Base-by-base conservation (phyloP, 169 alveolate species). In the Ichthyophthirius multifiliis region DNA sequence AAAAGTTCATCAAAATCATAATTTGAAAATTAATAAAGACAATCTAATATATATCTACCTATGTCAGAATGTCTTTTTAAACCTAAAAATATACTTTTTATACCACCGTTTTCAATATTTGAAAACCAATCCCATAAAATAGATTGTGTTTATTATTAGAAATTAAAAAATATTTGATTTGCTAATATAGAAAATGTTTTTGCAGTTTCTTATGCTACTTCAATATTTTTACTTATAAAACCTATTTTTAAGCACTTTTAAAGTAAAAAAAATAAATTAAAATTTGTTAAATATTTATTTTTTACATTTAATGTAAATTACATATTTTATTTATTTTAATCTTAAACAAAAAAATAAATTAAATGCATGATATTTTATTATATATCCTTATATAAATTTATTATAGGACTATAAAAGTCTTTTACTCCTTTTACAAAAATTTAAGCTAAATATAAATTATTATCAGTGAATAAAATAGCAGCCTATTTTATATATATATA, bases 61-160 rank as follows among this genome's bases (percentile, higher is more conserved):
- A 93, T 83, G 37, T 92, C 95, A 23, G 86, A 84, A 74, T 90
- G 94, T 82, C 92, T 86, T 48, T 88, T 89, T 15, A 83, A 81
- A 15, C 94, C 88, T 67, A 89, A 75, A 5, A 92, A 46, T 65
- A 90, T 75, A 5, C 93, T 90, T 32, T 88, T 87, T 47, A 89
- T 64, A 1, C 97, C 97, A 30, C 88, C 87, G 3, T 84, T 82
- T 46, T 89, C 90, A 4, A n/a, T n/a, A n/a, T 89, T 47, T 16
- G 88, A 76, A 71, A 91, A 91, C 96, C 97, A 92, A 71, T 92
- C 96, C 90, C 96, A 91, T n/a, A 95, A 93, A 12, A 88, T 78
- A 44, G 92, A 83, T 15, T 85, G 83, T 43, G 90, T 76, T 43
- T 86, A 89, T 41, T 73, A 83, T 62, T 85, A 90, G 13, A 23